Evolutionary conservation across 345 rosid genomes (phyloP).

Genomic region (Eucalyptus caleyi): DNA sequence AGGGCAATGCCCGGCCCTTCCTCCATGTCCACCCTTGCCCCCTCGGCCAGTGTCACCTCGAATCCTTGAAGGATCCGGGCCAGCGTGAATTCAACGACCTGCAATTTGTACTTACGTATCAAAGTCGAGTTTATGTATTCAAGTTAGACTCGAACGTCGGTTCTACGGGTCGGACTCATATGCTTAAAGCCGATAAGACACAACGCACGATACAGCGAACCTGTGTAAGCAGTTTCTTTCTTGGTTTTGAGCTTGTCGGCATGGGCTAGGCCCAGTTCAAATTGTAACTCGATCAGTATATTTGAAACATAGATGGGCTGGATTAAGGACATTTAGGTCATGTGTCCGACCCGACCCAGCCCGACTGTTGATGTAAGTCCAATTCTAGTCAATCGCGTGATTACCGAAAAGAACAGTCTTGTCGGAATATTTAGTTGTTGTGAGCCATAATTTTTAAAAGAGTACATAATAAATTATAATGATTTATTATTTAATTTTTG

Average conservation of each 20-base stretch:
- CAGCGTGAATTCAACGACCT: constrained; percentile 23
- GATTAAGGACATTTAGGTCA: not conserved
- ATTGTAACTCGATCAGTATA: not conserved
- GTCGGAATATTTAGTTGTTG: no score
- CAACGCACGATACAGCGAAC: not conserved
- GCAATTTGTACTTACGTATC: not conserved
- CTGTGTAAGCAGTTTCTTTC: not conserved
- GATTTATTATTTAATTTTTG: no score
- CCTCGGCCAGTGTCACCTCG: not conserved
- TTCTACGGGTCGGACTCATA: not conserved
- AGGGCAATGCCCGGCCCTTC: constrained; percentile 35
- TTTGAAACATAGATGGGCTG: not conserved
- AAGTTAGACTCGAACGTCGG: not conserved
- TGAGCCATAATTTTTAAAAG: no score
- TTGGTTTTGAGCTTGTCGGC: not conserved
- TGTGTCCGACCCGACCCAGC: not conserved
- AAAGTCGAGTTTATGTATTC: not conserved
- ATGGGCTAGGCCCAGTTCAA: not conserved
- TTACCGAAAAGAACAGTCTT: not conserved
- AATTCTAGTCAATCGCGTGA: not conserved
- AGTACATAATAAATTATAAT: no score
- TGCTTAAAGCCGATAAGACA: not conserved
- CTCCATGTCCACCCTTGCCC: constrained; percentile 18
- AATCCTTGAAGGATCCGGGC: constrained; percentile 45
- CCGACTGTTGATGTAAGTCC: not conserved